phyloP scores from a whole-genome alignment of 768 basidiomycete genomes.

The Pleurotus salmoneostramineus region DNA sequence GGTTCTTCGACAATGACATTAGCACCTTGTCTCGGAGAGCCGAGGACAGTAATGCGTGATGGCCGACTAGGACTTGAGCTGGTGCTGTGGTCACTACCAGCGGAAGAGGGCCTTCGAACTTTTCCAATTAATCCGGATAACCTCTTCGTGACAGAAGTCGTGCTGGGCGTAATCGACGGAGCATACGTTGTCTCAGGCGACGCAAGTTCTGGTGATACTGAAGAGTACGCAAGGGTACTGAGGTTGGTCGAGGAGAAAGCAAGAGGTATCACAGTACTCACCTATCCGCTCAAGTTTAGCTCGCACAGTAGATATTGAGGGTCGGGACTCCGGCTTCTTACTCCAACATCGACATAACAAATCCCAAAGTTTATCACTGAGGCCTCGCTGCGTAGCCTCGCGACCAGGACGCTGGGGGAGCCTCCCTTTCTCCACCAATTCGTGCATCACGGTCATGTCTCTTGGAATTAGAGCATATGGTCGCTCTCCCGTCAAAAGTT shows the following conservation, averaged over 20 bases:
- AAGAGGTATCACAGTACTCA: slow-evolving; percentile 5
- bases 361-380: slow-evolving; percentile 37
- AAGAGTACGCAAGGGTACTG: no score
- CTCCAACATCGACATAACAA: slow-evolving; percentile 42
- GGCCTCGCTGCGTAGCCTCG: slow-evolving; percentile 18
- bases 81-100: slow-evolving; percentile 7
- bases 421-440: slow-evolving; percentile 26
- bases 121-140: slow-evolving; percentile 9
- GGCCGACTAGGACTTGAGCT: slow-evolving; percentile 7
- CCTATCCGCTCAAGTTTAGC: slow-evolving; percentile 19
- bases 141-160: not conserved
- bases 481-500: slow-evolving; percentile 35
- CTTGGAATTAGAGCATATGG: not conserved
- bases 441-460: slow-evolving; percentile 29
- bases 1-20: not conserved
- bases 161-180: not conserved
- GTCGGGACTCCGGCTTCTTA: slow-evolving; percentile 31
- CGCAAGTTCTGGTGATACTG: not conserved
- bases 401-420: slow-evolving; percentile 33
- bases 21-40: not conserved
- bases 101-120: slow-evolving; percentile 15
- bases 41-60: not conserved
- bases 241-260: not conserved
- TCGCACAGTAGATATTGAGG: slow-evolving; percentile 32
- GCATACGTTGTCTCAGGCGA: not conserved